Percentiles rank a stretch among this genome's conserved stretches.
Evolutionary conservation across 768 basidiomycete species (phyloP).

Genomic region (Boletus coccyginus): DNA sequence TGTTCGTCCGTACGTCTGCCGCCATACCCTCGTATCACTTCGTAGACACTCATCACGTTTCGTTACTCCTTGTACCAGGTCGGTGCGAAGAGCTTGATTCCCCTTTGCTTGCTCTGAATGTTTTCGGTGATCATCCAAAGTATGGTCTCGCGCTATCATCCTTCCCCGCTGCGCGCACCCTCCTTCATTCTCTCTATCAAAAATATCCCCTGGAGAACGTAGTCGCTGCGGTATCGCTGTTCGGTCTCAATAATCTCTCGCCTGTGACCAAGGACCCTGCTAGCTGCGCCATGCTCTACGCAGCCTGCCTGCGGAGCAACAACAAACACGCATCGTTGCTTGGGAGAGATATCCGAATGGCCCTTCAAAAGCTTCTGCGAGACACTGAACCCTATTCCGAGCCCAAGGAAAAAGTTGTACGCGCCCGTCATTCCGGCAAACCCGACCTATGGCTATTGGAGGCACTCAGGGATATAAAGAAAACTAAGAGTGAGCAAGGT

Average conservation of each 20-base stretch:
- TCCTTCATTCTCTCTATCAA: constrained; percentile 55
- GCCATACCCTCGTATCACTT: background rate
- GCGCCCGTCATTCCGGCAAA: constrained; percentile 29
- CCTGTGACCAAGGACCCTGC: constrained; percentile 53
- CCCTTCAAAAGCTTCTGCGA: constrained; percentile 35
- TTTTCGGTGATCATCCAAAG: constrained; percentile 61
- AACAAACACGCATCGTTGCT: constrained; percentile 39
- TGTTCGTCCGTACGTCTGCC: constrained; percentile 51
- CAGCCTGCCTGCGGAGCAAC: constrained; percentile 50
- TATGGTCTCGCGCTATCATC: constrained; percentile 53
- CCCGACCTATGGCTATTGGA: constrained; percentile 38
- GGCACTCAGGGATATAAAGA: constrained; percentile 36
- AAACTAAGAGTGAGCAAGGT: constrained; percentile 29
- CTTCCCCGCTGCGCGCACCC: constrained; percentile 48
- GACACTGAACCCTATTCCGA: constrained; percentile 15
- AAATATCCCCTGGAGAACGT: constrained; percentile 45
- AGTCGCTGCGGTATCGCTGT: constrained; percentile 52
- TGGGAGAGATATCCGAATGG: constrained; percentile 41
- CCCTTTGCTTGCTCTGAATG: constrained; percentile 53
- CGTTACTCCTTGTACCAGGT: constrained; percentile 34
- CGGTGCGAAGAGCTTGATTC: constrained; percentile 60
- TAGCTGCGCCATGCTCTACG: constrained; percentile 53
- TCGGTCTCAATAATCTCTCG: constrained; percentile 51
- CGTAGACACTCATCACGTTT: background rate
- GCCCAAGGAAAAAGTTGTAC: constrained; percentile 18